phyloP scores from a whole-genome alignment of 1,284 basidiomycete species.

The Ustilago sp. region DNA sequence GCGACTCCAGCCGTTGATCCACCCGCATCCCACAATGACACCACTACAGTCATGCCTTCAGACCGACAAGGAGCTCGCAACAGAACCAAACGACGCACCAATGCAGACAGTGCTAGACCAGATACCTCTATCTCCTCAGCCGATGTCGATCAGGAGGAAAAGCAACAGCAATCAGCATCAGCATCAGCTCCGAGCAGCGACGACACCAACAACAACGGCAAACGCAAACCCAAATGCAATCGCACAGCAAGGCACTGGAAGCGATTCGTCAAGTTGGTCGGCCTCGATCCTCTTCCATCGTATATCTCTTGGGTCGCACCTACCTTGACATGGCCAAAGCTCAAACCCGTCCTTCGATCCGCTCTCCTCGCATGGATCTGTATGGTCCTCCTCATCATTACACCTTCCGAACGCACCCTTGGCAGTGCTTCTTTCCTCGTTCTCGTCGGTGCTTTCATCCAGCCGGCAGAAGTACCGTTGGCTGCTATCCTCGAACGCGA shows the following conservation, averaged over 20 bases:
- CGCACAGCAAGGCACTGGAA: conserved; percentile 12
- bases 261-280: conserved; percentile 18
- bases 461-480: conserved; percentile 79
- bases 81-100: conserved; percentile 13
- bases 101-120: neutral
- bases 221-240: conserved; percentile 13
- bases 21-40: neutral
- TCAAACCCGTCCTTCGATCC: conserved; percentile 77
- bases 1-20: neutral
- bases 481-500: conserved; percentile 79
- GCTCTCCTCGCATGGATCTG: conserved; percentile 77
- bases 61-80: conserved; percentile 13
- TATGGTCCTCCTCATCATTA: conserved; percentile 77
- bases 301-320: conserved; percentile 48
- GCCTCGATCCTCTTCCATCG: conserved; percentile 40
- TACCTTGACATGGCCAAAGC: conserved; percentile 54
- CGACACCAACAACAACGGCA: conserved; percentile 26
- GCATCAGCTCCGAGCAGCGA: neutral
- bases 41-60: too few species aligned
- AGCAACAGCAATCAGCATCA: conserved; percentile 1
- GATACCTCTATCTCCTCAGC: conserved; percentile 5
- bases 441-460: conserved; percentile 77
- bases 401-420: conserved; percentile 72
- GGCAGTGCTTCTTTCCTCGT: conserved; percentile 80
- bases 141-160: conserved; percentile 29